phyloP scores from a whole-genome alignment of 768 basidiomycete species.

The Butyriboletus loyo region DNA sequence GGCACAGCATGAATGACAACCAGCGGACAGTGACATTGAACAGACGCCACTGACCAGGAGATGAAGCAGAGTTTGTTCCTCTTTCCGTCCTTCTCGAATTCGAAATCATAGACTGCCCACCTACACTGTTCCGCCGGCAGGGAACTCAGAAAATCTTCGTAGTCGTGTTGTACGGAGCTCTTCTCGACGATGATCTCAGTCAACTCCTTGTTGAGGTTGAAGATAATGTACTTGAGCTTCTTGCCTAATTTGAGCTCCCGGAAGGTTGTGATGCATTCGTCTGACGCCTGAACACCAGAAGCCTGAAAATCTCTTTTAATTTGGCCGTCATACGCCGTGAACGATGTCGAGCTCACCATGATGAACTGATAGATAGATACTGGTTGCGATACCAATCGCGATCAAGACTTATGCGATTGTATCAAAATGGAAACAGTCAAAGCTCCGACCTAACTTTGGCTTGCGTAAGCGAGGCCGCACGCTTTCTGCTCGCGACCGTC shows the following conservation, averaged over 20 bases:
- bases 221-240: conserved; percentile 86
- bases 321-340: not conserved
- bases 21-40: not conserved
- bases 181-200: conserved; percentile 79
- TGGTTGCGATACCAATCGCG: conserved; percentile 27
- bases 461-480: conserved; percentile 17
- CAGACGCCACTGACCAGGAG: conserved; percentile 67
- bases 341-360: conserved; percentile 28
- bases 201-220: conserved; percentile 51
- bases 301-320: conserved; percentile 16
- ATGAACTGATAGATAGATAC: conserved; percentile 20
- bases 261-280: conserved; percentile 41
- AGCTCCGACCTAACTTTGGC: conserved; percentile 28
- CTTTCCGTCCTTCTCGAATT: conserved; percentile 71
- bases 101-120: conserved; percentile 92
- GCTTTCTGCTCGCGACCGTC: conserved; percentile 17
- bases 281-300: conserved; percentile 47
- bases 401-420: conserved; percentile 10
- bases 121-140: conserved; percentile 73
- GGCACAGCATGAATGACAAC: not conserved
- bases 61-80: conserved; percentile 87
- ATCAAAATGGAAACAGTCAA: conserved; percentile 5
- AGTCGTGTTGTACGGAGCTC: conserved; percentile 46
- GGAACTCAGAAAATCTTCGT: conserved; percentile 69
- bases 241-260: conserved; percentile 33